Percentiles rank a stretch among this genome's conserved stretches.
These are phyloP conservation scores for Psilocybe sp. DNA, from an alignment of 768 basidiomycete species.

Conservation along the genomic window DNA sequence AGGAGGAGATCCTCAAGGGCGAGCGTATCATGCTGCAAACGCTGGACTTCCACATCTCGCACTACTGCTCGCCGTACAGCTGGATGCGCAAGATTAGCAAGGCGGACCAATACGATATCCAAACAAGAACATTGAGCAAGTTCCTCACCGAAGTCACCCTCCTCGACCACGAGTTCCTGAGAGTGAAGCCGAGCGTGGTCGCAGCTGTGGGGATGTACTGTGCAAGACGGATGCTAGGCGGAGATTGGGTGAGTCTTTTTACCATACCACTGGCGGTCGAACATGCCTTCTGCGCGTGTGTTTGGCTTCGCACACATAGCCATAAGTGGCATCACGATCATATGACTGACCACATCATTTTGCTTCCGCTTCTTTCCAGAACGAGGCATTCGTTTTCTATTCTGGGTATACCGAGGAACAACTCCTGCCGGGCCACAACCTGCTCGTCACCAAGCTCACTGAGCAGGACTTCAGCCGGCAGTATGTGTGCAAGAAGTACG, in stretches of 20 bases:
- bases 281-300: constrained; percentile 13
- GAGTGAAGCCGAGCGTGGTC: constrained; percentile 89
- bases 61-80: constrained; percentile 98
- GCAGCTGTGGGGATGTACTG: constrained; percentile 98
- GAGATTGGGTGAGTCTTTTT: constrained; percentile 83
- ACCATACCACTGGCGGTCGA: constrained; percentile 13
- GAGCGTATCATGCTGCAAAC: constrained; percentile 95
- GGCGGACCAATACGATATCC: constrained; percentile 97
- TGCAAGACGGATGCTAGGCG: constrained; percentile 89
- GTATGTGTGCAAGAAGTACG: constrained; percentile 95
- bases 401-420: constrained; percentile 91
- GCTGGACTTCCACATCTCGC: constrained; percentile 91
- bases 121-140: constrained; percentile 95
- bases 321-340: constrained; percentile 14
- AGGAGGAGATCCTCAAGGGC: constrained; percentile 97
- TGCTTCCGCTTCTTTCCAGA: constrained; percentile 42
- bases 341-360: constrained; percentile 31
- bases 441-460: constrained; percentile 80
- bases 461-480: constrained; percentile 78
- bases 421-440: constrained; percentile 72
- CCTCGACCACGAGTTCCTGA: constrained; percentile 87
- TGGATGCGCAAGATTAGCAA: constrained; percentile 99
- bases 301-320: too few relatives aligned
- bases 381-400: constrained; percentile 88
- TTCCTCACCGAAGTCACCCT: constrained; percentile 96